Percentiles rank a stretch among this genome's conserved stretches.
These are phyloP conservation scores for Lactifluus subvellereus DNA, from an alignment of 768 basidiomycete species.

Conservation along the genomic window DNA sequence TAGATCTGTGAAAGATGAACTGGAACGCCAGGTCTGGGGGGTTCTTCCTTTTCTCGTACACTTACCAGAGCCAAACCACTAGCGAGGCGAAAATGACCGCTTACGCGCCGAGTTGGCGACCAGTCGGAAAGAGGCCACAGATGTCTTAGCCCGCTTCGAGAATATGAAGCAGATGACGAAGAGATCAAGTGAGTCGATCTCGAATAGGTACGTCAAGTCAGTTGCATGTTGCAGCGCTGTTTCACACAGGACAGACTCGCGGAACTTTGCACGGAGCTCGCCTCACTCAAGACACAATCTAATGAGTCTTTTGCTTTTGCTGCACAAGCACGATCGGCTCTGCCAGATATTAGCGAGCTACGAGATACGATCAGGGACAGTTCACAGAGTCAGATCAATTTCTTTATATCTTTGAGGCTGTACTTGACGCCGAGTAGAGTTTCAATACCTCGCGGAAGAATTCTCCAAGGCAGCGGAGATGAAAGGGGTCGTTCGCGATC, in stretches of 20 bases:
- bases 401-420: background rate
- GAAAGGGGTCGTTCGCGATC: slow-evolving; percentile 15
- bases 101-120: slow-evolving; percentile 13
- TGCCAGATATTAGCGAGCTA: slow-evolving; percentile 18
- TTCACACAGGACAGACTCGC: slow-evolving; percentile 13
- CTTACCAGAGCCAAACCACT: background rate
- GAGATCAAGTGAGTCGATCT: slow-evolving; percentile 9
- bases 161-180: slow-evolving; percentile 15
- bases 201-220: slow-evolving; percentile 9
- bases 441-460: slow-evolving; percentile 13
- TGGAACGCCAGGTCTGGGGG: slow-evolving; percentile 16
- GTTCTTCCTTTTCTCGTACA: background rate
- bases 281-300: slow-evolving; percentile 21
- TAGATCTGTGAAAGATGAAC: slow-evolving; percentile 18
- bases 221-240: background rate
- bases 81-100: slow-evolving; percentile 21
- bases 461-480: slow-evolving; percentile 12
- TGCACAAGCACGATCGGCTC: slow-evolving; percentile 11
- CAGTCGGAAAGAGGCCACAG: slow-evolving; percentile 2
- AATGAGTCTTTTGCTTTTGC: slow-evolving; percentile 22
- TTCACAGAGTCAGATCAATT: slow-evolving; percentile 10
- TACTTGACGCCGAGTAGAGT: slow-evolving; percentile 8
- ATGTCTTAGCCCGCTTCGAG: slow-evolving; percentile 6
- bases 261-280: slow-evolving; percentile 16
- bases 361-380: slow-evolving; percentile 15